Conservation (phyloP, 305 asterid species). For the Fraxinus latifolia region DNA sequence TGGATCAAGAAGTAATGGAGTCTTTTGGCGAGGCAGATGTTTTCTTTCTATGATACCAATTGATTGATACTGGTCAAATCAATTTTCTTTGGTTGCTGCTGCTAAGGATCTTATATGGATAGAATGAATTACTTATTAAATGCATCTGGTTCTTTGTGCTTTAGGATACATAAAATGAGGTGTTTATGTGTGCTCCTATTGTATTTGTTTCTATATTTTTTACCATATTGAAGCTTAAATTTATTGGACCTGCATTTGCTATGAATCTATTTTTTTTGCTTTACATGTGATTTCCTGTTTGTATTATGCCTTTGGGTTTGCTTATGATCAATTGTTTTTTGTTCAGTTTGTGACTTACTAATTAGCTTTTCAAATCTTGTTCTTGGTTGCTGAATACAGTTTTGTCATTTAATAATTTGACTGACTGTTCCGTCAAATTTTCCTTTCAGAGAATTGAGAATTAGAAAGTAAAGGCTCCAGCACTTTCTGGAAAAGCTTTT, state of each 20-base stretch:
- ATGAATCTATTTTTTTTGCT: neutral
- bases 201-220: neutral
- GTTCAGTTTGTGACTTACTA: slow-evolving; percentile 1
- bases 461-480: slow-evolving; percentile 35
- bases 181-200: neutral
- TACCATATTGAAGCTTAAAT: neutral
- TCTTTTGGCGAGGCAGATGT: neutral
- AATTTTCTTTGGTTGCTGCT: neutral
- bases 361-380: slow-evolving; percentile 5
- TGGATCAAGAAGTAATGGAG: neutral
- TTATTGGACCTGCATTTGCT: neutral
- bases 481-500: slow-evolving; percentile 37
- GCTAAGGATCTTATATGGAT: neutral
- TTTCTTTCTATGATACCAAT: neutral
- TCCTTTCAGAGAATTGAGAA: slow-evolving; percentile 39
- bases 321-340: neutral
- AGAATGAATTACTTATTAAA: neutral
- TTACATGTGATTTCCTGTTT: neutral
- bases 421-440: slow-evolving; percentile 24
- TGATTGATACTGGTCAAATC: neutral
- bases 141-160: neutral
- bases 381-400: slow-evolving; percentile 11
- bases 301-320: neutral
- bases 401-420: slow-evolving; percentile 19
- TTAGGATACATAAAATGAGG: neutral